A percentile compares a stretch with the other conserved stretches of the same genome.
These are phyloP conservation scores for Botrytis pseudocinerea DNA, from an alignment of 2,329 filamentous ascomycete species.

Conservation along the genomic window DNA sequence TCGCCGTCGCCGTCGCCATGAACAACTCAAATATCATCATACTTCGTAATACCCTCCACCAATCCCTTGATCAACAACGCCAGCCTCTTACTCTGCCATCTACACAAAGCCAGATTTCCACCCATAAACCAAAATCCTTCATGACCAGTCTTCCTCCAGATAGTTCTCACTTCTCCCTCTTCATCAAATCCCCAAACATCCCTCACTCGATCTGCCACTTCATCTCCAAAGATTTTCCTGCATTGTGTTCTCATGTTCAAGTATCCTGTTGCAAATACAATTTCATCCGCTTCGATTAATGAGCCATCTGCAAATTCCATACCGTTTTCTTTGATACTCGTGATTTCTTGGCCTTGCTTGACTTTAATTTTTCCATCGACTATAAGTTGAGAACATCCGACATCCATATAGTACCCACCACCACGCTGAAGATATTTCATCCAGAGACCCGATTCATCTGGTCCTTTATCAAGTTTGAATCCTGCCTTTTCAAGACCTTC, in stretches of 20 bases:
- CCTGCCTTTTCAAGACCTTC: constrained; percentile 55
- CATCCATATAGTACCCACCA: constrained; percentile 59
- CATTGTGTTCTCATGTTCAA: constrained; percentile 55
- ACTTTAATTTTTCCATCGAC: constrained; percentile 54
- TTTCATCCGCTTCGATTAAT: constrained; percentile 51
- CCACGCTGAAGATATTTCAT: constrained; percentile 61
- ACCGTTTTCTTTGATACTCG: constrained; percentile 44
- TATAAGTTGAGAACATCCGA: constrained; percentile 54
- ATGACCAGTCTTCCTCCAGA: constrained; percentile 50
- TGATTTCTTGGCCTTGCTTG: constrained; percentile 50
- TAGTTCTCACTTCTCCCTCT: constrained; percentile 50
- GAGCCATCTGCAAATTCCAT: constrained; percentile 48
- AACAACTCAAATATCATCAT: constrained; percentile 28
- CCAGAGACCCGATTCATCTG: constrained; percentile 54
- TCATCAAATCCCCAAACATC: constrained; percentile 53
- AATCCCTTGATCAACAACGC: constrained; percentile 52
- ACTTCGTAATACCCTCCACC: constrained; percentile 43
- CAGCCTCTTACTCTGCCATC: constrained; percentile 49
- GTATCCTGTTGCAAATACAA: constrained; percentile 53
- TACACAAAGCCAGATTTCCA: constrained; percentile 51
- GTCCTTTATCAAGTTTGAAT: constrained; percentile 58
- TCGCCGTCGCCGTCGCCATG: background rate
- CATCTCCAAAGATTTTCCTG: constrained; percentile 52
- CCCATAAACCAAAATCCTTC: constrained; percentile 55
- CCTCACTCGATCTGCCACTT: constrained; percentile 50